These are phyloP conservation scores for Aschersonia sp. DNA, from an alignment of 2,329 filamentous ascomycete species.

Conservation along the genomic window DNA sequence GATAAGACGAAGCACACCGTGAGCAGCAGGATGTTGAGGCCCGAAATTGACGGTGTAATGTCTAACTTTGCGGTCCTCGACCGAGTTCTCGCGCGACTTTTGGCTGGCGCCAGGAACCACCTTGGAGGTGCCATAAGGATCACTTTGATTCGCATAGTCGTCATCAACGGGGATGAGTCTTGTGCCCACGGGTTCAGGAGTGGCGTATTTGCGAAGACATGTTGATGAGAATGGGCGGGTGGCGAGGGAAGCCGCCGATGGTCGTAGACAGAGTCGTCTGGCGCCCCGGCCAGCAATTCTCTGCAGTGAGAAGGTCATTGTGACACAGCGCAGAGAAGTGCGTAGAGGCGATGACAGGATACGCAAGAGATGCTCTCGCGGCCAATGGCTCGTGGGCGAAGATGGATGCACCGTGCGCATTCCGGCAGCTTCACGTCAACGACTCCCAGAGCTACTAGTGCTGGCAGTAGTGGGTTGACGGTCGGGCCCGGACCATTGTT, in stretches of 20 bases:
- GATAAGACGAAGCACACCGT: constrained; percentile 95
- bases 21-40: constrained; percentile 93
- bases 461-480: not conserved
- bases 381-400: not conserved
- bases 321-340: constrained; percentile 12
- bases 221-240: constrained; percentile 54
- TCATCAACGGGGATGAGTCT: constrained; percentile 52
- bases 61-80: constrained; percentile 67
- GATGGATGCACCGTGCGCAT: not conserved
- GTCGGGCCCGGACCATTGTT: not conserved
- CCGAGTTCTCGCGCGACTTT: constrained; percentile 31
- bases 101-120: constrained; percentile 26
- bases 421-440: not conserved
- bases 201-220: constrained; percentile 46
- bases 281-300: constrained; percentile 59
- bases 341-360: constrained; percentile 13
- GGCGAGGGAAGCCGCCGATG: constrained; percentile 18
- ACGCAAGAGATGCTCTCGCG: not conserved
- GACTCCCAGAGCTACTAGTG: not conserved
- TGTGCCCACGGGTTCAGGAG: constrained; percentile 35
- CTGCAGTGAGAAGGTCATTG: constrained; percentile 55
- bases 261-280: constrained; percentile 49
- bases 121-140: constrained; percentile 32
- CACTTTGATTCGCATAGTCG: constrained; percentile 40
- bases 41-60: constrained; percentile 99